A percentile compares a stretch with the other conserved stretches of the same genome.
Conservation (phyloP, 2,329 filamentous ascomycete species). For the Colletotrichum trifolii region DNA sequence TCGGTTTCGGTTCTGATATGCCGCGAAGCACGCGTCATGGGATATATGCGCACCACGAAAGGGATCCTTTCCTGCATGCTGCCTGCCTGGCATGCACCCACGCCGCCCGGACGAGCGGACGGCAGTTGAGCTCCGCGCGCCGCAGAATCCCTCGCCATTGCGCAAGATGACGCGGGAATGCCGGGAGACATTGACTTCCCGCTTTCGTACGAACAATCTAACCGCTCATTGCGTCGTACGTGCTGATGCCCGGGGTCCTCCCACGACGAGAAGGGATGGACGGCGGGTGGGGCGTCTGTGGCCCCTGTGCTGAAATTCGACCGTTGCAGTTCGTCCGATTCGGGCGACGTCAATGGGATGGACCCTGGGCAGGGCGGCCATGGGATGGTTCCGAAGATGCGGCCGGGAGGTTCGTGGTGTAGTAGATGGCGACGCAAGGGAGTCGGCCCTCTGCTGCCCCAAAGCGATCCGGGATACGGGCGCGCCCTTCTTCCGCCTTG, state of each 20-base stretch:
- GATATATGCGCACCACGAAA: no score
- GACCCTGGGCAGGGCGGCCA: background rate
- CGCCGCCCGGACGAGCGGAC: constrained; percentile 29
- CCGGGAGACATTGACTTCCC: no score
- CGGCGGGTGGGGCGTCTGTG: background rate
- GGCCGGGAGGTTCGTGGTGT: background rate
- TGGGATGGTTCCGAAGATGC: background rate
- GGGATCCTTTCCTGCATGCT: background rate
- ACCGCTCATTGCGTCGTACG: no score
- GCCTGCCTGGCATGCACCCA: background rate
- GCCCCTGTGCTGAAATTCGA: constrained; percentile 16
- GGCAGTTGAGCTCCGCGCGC: constrained; percentile 3
- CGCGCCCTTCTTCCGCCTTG: background rate
- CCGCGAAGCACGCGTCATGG: no score
- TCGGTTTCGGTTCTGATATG: no score
- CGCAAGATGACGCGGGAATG: no score
- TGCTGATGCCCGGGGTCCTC: no score
- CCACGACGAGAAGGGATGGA: background rate
- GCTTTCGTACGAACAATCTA: no score
- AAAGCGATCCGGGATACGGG: no score
- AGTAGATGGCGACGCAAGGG: no score
- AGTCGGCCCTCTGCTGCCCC: no score
- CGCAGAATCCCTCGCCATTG: no score
- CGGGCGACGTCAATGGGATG: background rate
- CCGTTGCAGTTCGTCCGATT: constrained; percentile 27